Conservation (phyloP, 2,329 filamentous ascomycete species). For the Aspergillus amoenus region DNA sequence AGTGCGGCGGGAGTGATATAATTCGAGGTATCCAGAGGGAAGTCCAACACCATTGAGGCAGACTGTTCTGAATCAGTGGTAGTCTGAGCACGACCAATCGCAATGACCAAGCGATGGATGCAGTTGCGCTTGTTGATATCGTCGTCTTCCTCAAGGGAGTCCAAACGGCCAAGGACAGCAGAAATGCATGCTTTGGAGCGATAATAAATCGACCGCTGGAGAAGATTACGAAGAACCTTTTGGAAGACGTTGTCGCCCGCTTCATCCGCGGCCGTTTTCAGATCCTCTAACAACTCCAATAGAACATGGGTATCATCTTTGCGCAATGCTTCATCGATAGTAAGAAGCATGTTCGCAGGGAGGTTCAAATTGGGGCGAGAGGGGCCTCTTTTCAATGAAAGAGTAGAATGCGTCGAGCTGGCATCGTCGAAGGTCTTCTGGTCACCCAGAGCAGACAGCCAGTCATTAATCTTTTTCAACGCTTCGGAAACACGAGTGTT, state of each 20-base stretch:
- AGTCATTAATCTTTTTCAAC: conserved; percentile 77
- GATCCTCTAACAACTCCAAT: conserved; percentile 56
- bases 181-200: conserved; percentile 70
- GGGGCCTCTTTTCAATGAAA: conserved; percentile 73
- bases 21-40: conserved; percentile 58
- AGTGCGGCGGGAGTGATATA: conserved; percentile 79
- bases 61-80: conserved; percentile 55
- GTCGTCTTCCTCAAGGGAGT: conserved; percentile 77
- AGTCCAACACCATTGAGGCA: conserved; percentile 51
- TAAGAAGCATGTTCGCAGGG: conserved; percentile 54
- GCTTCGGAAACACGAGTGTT: conserved; percentile 60
- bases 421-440: conserved; percentile 74
- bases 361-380: conserved; percentile 74
- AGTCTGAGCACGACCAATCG: conserved; percentile 75
- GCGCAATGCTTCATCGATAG: conserved; percentile 41
- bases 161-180: conserved; percentile 67
- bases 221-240: conserved; percentile 48
- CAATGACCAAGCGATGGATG: conserved; percentile 87
- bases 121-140: conserved; percentile 95
- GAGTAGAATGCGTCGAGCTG: conserved; percentile 65
- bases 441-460: conserved; percentile 80
- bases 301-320: conserved; percentile 43
- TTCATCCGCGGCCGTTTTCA: conserved; percentile 55
- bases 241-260: conserved; percentile 67
- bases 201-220: conserved; percentile 61